Evolutionary conservation across 805 yeast species (phyloP).

Genomic region (Starmerella powellii): DNA sequence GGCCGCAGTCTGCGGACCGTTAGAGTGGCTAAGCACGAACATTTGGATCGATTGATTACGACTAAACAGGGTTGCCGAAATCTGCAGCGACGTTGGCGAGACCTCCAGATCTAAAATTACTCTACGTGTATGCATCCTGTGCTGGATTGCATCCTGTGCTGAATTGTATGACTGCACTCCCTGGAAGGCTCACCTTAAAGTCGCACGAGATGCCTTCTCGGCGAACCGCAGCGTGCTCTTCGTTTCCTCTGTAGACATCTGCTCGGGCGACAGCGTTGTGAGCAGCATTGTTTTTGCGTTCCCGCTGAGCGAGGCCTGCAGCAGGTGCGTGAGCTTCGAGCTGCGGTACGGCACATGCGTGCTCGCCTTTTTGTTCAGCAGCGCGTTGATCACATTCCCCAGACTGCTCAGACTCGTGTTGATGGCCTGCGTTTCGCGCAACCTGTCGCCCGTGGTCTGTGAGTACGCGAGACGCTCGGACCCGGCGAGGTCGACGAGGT

Average conservation of each 20-base stretch:
- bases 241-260: conserved; percentile 57
- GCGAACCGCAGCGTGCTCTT: conserved; percentile 82
- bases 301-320: conserved; percentile 76
- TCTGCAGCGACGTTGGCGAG: no score
- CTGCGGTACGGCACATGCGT: conserved; percentile 55
- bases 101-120: no score
- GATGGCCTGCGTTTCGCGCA: conserved; percentile 78
- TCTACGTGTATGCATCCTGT: no score
- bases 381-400: conserved; percentile 77
- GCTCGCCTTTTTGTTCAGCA: conserved; percentile 34
- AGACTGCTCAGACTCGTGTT: conserved; percentile 77
- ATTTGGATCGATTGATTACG: no score
- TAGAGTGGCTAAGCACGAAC: no score
- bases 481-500: conserved; percentile 86
- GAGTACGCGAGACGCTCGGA: conserved; percentile 73
- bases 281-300: conserved; percentile 85
- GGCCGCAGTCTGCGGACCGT: no score
- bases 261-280: conserved; percentile 69
- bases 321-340: conserved; percentile 65
- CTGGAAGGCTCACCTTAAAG: no score
- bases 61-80: no score
- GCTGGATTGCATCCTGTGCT: no score
- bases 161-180: no score
- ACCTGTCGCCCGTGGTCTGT: conserved; percentile 64
- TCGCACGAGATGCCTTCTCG: conserved; percentile 33